These are phyloP conservation scores for Fragilaria crotonensis DNA, from an alignment of 108 stramenopile species.

Conservation along the genomic window DNA sequence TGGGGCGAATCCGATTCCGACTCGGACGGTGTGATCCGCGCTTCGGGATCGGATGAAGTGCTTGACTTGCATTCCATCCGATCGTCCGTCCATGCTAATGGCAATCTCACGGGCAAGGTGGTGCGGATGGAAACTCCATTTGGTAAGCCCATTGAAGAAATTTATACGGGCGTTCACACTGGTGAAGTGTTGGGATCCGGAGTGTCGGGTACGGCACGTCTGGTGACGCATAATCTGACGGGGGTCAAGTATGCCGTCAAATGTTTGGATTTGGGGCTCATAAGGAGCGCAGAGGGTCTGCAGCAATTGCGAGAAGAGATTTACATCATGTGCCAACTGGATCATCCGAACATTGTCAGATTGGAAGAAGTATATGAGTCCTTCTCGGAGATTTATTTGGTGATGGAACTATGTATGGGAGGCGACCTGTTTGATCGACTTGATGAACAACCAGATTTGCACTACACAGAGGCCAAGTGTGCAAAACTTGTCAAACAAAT, in stretches of 20 bases:
- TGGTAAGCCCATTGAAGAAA: constrained; percentile 68
- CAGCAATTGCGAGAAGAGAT: constrained; percentile 72
- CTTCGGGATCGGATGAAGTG: no score
- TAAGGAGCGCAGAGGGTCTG: constrained; percentile 49
- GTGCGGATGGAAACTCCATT: constrained; percentile 41
- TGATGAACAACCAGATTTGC: constrained; percentile 73
- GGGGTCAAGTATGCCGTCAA: constrained; percentile 76
- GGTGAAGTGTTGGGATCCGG: constrained; percentile 70
- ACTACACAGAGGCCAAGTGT: constrained; percentile 76
- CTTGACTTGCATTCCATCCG: no score
- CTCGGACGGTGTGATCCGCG: no score
- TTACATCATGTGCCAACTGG: constrained; percentile 83
- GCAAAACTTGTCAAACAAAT: constrained; percentile 79
- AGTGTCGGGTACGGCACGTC: constrained; percentile 72
- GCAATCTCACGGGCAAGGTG: no score
- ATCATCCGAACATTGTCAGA: constrained; percentile 84
- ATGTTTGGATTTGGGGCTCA: constrained; percentile 60
- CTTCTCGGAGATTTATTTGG: constrained; percentile 63
- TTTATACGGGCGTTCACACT: constrained; percentile 82
- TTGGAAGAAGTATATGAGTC: constrained; percentile 79
- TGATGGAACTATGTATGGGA: constrained; percentile 65
- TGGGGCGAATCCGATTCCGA: no score
- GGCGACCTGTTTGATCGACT: constrained; percentile 83
- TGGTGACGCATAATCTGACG: constrained; percentile 65
- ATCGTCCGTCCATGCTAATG: no score